phyloP scores from a whole-genome alignment of 441 rosid species.

The California macrophylla region DNA sequence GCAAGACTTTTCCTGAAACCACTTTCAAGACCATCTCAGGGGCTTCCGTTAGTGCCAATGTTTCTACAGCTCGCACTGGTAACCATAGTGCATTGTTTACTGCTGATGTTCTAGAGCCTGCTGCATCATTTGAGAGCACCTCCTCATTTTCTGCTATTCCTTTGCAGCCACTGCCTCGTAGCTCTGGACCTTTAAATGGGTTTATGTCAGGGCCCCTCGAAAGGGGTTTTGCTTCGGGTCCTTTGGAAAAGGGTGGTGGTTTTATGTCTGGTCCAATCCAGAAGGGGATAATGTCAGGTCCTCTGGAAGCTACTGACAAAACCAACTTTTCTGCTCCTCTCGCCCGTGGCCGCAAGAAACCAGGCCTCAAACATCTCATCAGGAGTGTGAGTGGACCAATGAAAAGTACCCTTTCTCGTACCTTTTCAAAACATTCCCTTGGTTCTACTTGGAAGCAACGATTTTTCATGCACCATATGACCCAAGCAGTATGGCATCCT shows the following conservation, averaged over 20 bases:
- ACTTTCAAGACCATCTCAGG: conserved; percentile 86
- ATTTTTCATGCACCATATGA: conserved; percentile 61
- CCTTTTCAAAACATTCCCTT: conserved; percentile 67
- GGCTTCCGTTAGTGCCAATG: conserved; percentile 94
- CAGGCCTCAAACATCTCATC: conserved; percentile 55
- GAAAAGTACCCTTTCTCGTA: conserved; percentile 62
- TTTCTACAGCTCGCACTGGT: conserved; percentile 83
- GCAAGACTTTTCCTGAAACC: conserved; percentile 63
- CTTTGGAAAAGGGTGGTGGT: conserved; percentile 68
- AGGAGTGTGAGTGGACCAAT: conserved; percentile 88
- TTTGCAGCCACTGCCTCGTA: conserved; percentile 80
- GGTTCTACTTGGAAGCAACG: conserved; percentile 72
- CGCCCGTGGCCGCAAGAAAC: conserved; percentile 48
- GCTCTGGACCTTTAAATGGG: conserved; percentile 75
- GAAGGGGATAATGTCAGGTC: conserved; percentile 89
- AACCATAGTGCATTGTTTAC: conserved; percentile 62
- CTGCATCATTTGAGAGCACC: conserved; percentile 91
- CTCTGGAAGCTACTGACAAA: conserved; percentile 65
- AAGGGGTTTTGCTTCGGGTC: conserved; percentile 86
- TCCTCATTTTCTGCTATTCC: conserved; percentile 86
- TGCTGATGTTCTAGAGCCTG: conserved; percentile 69
- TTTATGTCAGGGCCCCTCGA: conserved; percentile 93
- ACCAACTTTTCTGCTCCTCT: conserved; percentile 93
- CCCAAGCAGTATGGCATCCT: conserved; percentile 57
- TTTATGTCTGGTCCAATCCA: conserved; percentile 94